Conservation (phyloP, 768 basidiomycete species). For the Sporobolomyces pararoseus region DNA sequence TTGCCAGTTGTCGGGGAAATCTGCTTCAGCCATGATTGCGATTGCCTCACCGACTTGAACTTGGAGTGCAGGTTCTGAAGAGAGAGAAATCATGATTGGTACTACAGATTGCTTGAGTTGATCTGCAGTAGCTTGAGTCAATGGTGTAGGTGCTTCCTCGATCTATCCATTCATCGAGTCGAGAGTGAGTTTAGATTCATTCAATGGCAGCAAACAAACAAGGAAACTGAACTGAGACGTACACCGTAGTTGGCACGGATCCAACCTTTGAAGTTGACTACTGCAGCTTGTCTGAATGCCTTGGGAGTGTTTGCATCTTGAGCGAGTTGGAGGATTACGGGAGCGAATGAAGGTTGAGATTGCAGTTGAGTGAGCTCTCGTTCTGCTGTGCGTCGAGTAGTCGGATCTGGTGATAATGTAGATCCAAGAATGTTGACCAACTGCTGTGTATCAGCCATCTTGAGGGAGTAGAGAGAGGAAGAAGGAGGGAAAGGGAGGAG, state of each 20-base stretch:
- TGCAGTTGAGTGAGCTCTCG: slow-evolving; percentile 66
- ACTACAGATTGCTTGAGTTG: slow-evolving; percentile 72
- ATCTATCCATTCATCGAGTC: slow-evolving; percentile 25
- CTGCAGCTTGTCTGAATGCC: slow-evolving; percentile 72
- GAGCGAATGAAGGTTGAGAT: slow-evolving; percentile 70
- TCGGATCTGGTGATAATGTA: slow-evolving; percentile 52
- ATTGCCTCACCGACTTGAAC: slow-evolving; percentile 90
- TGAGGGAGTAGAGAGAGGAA: background rate
- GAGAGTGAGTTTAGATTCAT: background rate
- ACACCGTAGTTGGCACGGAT: slow-evolving; percentile 83
- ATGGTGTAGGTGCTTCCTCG: slow-evolving; percentile 39
- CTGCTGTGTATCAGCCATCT: slow-evolving; percentile 21
- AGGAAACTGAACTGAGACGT: slow-evolving; percentile 50
- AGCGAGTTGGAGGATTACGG: slow-evolving; percentile 71
- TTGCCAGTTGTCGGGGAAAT: slow-evolving; percentile 86
- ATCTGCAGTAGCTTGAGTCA: slow-evolving; percentile 44
- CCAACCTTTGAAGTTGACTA: slow-evolving; percentile 88
- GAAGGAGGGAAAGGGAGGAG: background rate
- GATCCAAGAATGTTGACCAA: slow-evolving; percentile 31
- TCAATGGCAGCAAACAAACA: background rate
- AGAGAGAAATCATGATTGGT: slow-evolving; percentile 83
- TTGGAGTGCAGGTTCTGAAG: slow-evolving; percentile 54
- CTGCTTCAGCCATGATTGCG: slow-evolving; percentile 80
- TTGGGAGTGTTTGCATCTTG: slow-evolving; percentile 64
- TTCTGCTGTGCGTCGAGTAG: slow-evolving; percentile 74